Conservation (phyloP, 2,329 filamentous ascomycete species). For the Fusarium agapanthi region DNA sequence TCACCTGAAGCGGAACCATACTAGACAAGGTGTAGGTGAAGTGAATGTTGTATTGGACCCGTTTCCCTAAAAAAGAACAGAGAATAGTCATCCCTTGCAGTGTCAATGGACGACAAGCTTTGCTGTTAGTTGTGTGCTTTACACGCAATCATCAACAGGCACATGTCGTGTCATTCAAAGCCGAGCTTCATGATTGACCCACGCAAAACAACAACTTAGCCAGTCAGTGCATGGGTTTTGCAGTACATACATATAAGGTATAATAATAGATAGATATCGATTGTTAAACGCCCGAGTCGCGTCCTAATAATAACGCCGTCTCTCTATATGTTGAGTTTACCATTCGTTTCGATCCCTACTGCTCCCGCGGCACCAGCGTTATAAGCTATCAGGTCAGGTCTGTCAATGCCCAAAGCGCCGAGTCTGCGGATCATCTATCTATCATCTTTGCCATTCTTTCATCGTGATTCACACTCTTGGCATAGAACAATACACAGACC, state of each 20-base stretch:
- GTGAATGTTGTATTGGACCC: slow-evolving; percentile 31
- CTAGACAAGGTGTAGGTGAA: slow-evolving; percentile 23
- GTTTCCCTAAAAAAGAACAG: slow-evolving; percentile 38
- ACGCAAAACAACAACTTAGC: neutral
- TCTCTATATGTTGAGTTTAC: slow-evolving; percentile 1
- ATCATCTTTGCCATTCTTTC: slow-evolving; percentile 6
- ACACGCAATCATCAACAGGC: slow-evolving; percentile 11
- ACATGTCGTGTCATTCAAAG: neutral
- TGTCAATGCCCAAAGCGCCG: slow-evolving; percentile 9
- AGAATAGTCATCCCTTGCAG: slow-evolving; percentile 22
- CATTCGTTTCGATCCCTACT: slow-evolving; percentile 12
- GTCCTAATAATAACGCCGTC: neutral
- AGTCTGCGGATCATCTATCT: slow-evolving; percentile 13
- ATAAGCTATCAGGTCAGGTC: slow-evolving; percentile 10
- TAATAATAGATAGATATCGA: slow-evolving; percentile 3
- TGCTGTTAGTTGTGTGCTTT: slow-evolving; percentile 1
- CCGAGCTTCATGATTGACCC: slow-evolving; percentile 18
- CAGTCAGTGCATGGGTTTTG: neutral
- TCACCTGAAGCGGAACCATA: slow-evolving; percentile 43
- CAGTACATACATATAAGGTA: neutral
- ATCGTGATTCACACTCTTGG: slow-evolving; percentile 32
- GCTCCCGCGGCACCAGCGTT: neutral
- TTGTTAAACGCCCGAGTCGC: slow-evolving; percentile 13
- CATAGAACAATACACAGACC: slow-evolving; percentile 8
- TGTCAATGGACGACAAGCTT: slow-evolving; percentile 14